A percentile compares a stretch with the other conserved stretches of the same genome.
Conservation (phyloP, 176 grass and related monocot species). For the Microstegium vimineum region DNA sequence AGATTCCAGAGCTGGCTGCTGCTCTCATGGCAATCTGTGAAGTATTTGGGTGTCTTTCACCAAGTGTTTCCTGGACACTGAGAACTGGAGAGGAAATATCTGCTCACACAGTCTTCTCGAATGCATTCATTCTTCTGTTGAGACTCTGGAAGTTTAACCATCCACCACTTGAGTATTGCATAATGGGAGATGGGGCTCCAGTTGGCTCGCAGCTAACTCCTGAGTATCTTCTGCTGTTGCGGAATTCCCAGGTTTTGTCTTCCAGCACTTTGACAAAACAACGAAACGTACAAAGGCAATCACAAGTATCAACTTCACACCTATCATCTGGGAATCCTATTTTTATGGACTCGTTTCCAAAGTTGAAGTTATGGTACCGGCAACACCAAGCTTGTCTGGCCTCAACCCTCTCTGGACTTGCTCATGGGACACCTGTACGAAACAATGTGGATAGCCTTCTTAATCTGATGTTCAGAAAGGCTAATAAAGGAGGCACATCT, state of each 20-base stretch:
- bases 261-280: slow-evolving; percentile 29
- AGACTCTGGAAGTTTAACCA: slow-evolving; percentile 99
- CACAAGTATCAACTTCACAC: slow-evolving; percentile 23
- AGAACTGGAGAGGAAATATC: slow-evolving; percentile 73
- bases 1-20: slow-evolving; percentile 95
- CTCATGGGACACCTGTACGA: slow-evolving; percentile 78
- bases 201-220: slow-evolving; percentile 94
- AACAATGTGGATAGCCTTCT: slow-evolving; percentile 85
- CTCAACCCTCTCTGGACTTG: slow-evolving; percentile 90
- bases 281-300: slow-evolving; percentile 33
- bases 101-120: slow-evolving; percentile 85
- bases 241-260: slow-evolving; percentile 61
- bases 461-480: slow-evolving; percentile 86
- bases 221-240: slow-evolving; percentile 84
- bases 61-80: slow-evolving; percentile 64
- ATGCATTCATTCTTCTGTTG: slow-evolving; percentile 95
- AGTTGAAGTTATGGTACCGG: slow-evolving; percentile 88
- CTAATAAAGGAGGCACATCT: slow-evolving; percentile 63
- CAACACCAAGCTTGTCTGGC: slow-evolving; percentile 99
- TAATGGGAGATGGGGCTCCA: slow-evolving; percentile 94
- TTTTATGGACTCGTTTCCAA: slow-evolving; percentile 94
- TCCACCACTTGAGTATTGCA: slow-evolving; percentile 87
- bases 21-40: slow-evolving; percentile 94
- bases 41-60: slow-evolving; percentile 74
- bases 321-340: slow-evolving; percentile 53